These are phyloP conservation scores for Fusarium piperis DNA, from an alignment of 2,329 filamentous ascomycete genomes.

Conservation along the genomic window DNA sequence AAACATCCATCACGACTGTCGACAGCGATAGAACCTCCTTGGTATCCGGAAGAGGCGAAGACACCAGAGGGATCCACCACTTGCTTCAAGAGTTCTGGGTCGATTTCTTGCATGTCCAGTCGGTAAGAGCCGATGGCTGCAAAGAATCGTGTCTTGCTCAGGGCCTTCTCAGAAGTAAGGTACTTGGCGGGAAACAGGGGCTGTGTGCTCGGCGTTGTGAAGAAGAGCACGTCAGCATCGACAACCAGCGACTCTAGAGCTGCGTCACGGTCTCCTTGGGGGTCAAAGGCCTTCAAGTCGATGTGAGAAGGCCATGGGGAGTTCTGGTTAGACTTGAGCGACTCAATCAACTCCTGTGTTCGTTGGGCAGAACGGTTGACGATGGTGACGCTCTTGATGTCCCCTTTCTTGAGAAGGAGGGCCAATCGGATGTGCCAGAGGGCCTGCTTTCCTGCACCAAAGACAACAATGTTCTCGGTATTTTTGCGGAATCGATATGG, in stretches of 20 bases:
- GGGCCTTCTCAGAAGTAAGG: slow-evolving; percentile 33
- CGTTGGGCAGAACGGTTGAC: slow-evolving; percentile 46
- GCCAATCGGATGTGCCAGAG: slow-evolving; percentile 78
- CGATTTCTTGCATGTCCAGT: slow-evolving; percentile 47
- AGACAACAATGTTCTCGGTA: slow-evolving; percentile 66
- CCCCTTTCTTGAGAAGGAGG: slow-evolving; percentile 57
- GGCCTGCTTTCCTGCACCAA: slow-evolving; percentile 76
- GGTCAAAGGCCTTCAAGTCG: slow-evolving; percentile 21
- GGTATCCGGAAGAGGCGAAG: slow-evolving; percentile 3
- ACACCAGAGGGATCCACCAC: slow-evolving; percentile 25
- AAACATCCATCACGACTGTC: slow-evolving; percentile 44
- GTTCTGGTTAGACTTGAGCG: slow-evolving; percentile 11
- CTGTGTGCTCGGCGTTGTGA: slow-evolving; percentile 44
- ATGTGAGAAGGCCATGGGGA: slow-evolving; percentile 29
- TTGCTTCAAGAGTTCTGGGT: slow-evolving; percentile 41
- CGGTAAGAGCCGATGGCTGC: slow-evolving; percentile 47
- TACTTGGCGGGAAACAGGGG: slow-evolving; percentile 41
- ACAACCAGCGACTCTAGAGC: slow-evolving; percentile 32
- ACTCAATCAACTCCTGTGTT: slow-evolving; percentile 34
- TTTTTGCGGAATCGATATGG: slow-evolving; percentile 55
- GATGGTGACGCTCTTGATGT: slow-evolving; percentile 43
- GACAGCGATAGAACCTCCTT: slow-evolving; percentile 34
- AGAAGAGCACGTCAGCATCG: slow-evolving; percentile 44
- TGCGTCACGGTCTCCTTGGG: slow-evolving; percentile 5
- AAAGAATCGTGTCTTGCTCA: slow-evolving; percentile 40